Base-by-base conservation (phyloP, 441 rosid genomes). In the Adansonia gregorii region DNA sequence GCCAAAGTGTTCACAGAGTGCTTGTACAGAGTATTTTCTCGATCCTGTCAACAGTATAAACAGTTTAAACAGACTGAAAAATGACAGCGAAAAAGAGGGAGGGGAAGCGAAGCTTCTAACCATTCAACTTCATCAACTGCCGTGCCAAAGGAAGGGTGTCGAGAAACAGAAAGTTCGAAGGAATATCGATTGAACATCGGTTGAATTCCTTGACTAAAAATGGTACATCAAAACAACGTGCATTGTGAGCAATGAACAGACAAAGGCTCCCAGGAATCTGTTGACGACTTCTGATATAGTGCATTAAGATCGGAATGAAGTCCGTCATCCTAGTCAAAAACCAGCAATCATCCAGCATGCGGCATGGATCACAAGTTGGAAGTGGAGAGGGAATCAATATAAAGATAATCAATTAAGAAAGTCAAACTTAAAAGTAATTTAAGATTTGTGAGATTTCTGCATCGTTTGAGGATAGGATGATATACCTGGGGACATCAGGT, bases 171-270 rank as follows among this genome's bases (percentile, higher is more conserved):
- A 84, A 85, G 12, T 80, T 48, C 2, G 69, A 8, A 6, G 86
- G 88, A 35, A 83, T 67, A 3, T 54, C 79, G 70, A 65, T 58
- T 24, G 59, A 17, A 20, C 84, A 78, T 14, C 85, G 85, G 2
- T 72, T 72, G 73, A 82, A 85, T 78, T 85, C 86, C n/a, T 74
- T 61, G 0, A 19, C 15, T 49, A 85, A 45, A 68, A 83, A 76
- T 9, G 86, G 88, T 48, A 81, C 83, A 43, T 85, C 88, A 22
- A 85, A 85, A 39, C 55, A 0, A 10, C 80, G 79, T 2, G 76
- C 83, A 74, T 85, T 85, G 65, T 85, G 88, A 75, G 84, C 84
- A 51, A 74, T 49, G 12, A 83, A 60, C 48, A 81, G 31, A 19
- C 78, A 76, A 31, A 58, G 2, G 43, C 72, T 82, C n/a, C 74